A percentile compares a stretch with the other conserved stretches of the same genome.
Conservation (phyloP, 202 grass and related monocot genomes). For the Setaria viridis region DNA sequence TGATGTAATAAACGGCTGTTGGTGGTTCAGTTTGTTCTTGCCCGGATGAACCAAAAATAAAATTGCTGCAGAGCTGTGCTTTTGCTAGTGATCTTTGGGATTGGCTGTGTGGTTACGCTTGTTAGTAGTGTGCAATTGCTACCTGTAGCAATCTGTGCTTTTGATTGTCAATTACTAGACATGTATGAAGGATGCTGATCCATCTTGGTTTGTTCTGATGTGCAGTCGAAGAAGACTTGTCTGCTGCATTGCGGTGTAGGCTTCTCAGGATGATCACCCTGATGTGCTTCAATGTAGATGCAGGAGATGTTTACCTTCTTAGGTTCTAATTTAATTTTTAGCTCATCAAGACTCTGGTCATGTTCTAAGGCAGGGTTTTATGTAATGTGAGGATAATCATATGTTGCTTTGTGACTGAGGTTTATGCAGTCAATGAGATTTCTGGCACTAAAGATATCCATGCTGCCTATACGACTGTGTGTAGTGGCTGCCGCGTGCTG, state of each 20-base stretch:
- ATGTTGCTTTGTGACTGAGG: constrained; percentile 16
- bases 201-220: neutral
- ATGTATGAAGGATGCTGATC: neutral
- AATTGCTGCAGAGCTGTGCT: no score
- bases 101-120: no score
- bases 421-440: constrained; percentile 1
- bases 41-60: no score
- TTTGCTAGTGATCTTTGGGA: no score
- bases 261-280: neutral
- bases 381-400: constrained; percentile 39
- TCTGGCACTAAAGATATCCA: neutral
- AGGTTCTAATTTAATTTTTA: neutral
- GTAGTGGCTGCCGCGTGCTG: no score
- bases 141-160: no score
- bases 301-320: neutral
- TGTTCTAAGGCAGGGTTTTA: constrained; percentile 8
- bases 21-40: no score
- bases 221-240: constrained; percentile 72
- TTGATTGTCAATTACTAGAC: no score
- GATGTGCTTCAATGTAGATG: neutral
- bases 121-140: no score
- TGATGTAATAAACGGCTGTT: no score
- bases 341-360: neutral
- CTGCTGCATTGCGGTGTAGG: neutral
- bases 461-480: neutral